Percentiles rank a stretch among this genome's conserved stretches.
Conservation (phyloP, 768 basidiomycete species). For the Coprinopsis sp. region DNA sequence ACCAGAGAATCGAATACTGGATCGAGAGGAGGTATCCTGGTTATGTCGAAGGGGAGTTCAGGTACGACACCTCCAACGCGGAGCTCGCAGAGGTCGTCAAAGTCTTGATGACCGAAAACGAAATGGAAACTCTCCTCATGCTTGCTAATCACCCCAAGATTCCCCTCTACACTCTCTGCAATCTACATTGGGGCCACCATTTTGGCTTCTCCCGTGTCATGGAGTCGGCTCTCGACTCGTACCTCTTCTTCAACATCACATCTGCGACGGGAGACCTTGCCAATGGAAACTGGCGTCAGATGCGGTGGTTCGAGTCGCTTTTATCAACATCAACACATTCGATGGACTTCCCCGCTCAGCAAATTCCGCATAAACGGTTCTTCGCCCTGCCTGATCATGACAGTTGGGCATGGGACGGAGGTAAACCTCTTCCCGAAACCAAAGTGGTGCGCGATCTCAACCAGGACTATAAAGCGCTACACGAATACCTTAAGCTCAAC, state of each 20-base stretch:
- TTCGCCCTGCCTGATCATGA: slow-evolving; percentile 10
- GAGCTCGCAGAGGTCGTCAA: slow-evolving; percentile 32
- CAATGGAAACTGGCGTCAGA: slow-evolving; percentile 22
- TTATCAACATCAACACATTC: slow-evolving; percentile 9
- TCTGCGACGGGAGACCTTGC: slow-evolving; percentile 25
- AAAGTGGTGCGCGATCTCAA: neutral
- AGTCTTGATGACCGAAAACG: slow-evolving; percentile 30
- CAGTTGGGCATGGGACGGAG: neutral
- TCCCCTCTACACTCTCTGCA: slow-evolving; percentile 22
- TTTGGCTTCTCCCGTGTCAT: slow-evolving; percentile 29
- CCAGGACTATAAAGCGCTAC: slow-evolving; percentile 9
- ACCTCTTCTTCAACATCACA: slow-evolving; percentile 34
- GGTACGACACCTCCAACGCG: slow-evolving; percentile 20
- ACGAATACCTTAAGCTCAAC: slow-evolving; percentile 31
- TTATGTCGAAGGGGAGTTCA: neutral
- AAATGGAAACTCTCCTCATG: slow-evolving; percentile 28
- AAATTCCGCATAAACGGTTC: slow-evolving; percentile 26
- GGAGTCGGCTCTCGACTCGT: slow-evolving; percentile 26
- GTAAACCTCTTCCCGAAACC: neutral
- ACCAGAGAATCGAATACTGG: slow-evolving; percentile 32
- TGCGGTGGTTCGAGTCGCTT: slow-evolving; percentile 17
- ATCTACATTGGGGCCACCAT: slow-evolving; percentile 26
- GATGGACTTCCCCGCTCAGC: slow-evolving; percentile 29
- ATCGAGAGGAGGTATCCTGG: slow-evolving; percentile 13
- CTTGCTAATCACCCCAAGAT: slow-evolving; percentile 33